Percentiles rank a stretch among this genome's conserved stretches.
phyloP scores from a whole-genome alignment of 129 eudicot species.

The Chrysanthemum lavandulifolium region DNA sequence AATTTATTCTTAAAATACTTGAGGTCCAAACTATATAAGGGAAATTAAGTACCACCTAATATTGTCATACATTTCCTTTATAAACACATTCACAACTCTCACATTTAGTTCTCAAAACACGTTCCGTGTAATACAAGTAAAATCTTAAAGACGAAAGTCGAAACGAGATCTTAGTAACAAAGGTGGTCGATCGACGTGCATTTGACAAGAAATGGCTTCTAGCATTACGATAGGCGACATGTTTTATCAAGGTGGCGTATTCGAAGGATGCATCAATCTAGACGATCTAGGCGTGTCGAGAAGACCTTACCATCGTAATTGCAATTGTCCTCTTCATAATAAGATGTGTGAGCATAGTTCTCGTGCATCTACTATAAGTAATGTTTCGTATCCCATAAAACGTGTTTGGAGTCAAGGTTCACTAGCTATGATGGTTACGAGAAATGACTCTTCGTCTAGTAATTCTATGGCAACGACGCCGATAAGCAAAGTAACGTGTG shows the following conservation, averaged over 20 bases:
- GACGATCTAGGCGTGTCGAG: constrained; percentile 32
- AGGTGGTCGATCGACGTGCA: not conserved
- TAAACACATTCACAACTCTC: no score
- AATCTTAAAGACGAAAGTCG: not conserved
- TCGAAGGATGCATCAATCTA: constrained; percentile 48
- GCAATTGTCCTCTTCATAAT: constrained; percentile 66
- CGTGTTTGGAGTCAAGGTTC: constrained; percentile 44
- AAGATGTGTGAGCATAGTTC: constrained; percentile 15
- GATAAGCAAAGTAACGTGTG: not conserved
- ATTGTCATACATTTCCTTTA: no score
- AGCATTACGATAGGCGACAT: constrained; percentile 21
- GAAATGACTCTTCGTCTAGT: constrained; percentile 2
- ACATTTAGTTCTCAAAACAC: no score
- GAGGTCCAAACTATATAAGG: not conserved
- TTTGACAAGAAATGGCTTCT: constrained; percentile 27
- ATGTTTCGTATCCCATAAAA: constrained; percentile 40
- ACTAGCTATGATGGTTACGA: constrained; percentile 30
- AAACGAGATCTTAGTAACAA: not conserved
- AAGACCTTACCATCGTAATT: constrained; percentile 66
- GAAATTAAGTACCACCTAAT: no score
- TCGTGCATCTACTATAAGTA: constrained; percentile 21
- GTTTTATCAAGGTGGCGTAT: constrained; percentile 26
- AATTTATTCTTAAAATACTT: not conserved
- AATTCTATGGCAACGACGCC: not conserved
- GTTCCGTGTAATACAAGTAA: not conserved